phyloP scores from a whole-genome alignment of 2,329 filamentous ascomycete species.

The Didymella pomorum region DNA sequence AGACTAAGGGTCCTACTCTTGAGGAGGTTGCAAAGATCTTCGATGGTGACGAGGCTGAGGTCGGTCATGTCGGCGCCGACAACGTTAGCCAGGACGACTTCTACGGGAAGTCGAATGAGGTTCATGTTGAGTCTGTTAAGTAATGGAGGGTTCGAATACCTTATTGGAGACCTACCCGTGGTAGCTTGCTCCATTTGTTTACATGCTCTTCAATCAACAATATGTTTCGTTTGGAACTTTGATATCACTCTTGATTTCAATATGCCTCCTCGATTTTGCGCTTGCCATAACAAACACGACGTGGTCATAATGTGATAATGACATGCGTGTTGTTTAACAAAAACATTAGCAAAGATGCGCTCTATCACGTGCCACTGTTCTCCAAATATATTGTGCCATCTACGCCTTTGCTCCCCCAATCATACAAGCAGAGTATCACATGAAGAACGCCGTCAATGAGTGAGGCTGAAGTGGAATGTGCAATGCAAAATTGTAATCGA shows the following conservation, averaged over 20 bases:
- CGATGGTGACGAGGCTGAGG: conserved; percentile 67
- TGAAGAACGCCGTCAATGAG: no score
- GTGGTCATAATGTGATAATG: background rate
- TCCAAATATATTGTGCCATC: background rate
- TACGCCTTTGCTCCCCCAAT: no score
- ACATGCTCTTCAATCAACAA: background rate
- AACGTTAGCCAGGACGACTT: conserved; percentile 32
- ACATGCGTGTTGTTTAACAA: background rate
- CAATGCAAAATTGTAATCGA: background rate
- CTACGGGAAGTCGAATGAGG: conserved; percentile 36
- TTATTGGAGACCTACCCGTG: background rate
- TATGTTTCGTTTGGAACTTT: background rate
- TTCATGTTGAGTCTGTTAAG: conserved; percentile 27
- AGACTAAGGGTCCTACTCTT: conserved; percentile 74
- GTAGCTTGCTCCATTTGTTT: background rate
- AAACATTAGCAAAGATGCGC: background rate
- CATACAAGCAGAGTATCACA: background rate
- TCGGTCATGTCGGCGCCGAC: conserved; percentile 39
- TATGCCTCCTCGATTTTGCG: background rate
- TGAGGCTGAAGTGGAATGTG: background rate
- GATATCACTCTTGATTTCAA: background rate
- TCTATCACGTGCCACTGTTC: background rate
- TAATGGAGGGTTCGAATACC: background rate
- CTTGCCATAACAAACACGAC: background rate
- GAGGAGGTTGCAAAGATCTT: conserved; percentile 76